A percentile compares a stretch with the other conserved stretches of the same genome.
Conservation (phyloP, 108 stramenopile species). For the Nitzschia sp. region DNA sequence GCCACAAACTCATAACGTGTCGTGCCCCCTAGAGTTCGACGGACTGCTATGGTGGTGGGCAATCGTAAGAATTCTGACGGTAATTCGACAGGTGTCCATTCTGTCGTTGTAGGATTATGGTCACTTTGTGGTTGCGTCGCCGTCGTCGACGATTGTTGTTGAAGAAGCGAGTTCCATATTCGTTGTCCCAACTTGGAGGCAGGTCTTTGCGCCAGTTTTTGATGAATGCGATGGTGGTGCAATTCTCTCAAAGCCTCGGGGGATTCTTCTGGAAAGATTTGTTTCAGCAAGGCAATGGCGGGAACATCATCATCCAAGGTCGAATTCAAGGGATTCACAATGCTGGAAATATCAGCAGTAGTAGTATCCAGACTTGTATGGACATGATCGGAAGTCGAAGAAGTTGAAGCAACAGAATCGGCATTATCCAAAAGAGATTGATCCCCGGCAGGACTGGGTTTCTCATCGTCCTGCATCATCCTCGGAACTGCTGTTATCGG, state of each 20-base stretch:
- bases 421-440: too few relatives aligned
- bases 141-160: neutral
- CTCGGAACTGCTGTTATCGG: too few relatives aligned
- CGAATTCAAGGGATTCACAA: constrained; percentile 37
- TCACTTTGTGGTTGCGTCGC: neutral
- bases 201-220: neutral
- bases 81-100: constrained; percentile 8
- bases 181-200: constrained; percentile 14
- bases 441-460: too few relatives aligned
- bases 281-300: constrained; percentile 42
- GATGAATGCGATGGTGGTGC: constrained; percentile 32
- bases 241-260: constrained; percentile 28
- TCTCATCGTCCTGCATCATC: too few relatives aligned
- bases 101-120: neutral
- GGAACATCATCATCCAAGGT: constrained; percentile 24
- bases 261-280: constrained; percentile 52
- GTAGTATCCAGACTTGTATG: too few relatives aligned
- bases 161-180: neutral
- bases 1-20: constrained; percentile 29
- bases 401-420: too few relatives aligned
- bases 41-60: constrained; percentile 38
- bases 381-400: too few relatives aligned
- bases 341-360: too few relatives aligned
- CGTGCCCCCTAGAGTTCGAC: neutral
- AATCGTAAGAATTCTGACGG: constrained; percentile 51